These are phyloP conservation scores for Stevia rebaudiana DNA, from an alignment of 140 eudicot species.

Conservation along the genomic window DNA sequence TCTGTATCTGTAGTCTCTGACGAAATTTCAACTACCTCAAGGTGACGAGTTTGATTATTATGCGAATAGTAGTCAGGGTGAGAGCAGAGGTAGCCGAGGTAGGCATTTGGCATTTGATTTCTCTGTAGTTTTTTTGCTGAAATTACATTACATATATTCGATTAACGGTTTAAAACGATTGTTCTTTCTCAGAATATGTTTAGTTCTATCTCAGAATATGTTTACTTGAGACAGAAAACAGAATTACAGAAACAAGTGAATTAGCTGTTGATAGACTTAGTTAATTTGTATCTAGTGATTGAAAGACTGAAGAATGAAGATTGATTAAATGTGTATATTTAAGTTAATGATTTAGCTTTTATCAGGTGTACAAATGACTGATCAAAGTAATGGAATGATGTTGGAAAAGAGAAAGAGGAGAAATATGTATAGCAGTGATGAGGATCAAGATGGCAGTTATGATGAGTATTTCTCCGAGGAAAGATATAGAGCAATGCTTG, in stretches of 20 bases:
- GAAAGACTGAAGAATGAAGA: neutral
- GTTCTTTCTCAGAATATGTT: neutral
- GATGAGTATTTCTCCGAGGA: conserved; percentile 60
- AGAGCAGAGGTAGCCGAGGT: conserved; percentile 82
- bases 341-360: conserved; percentile 14
- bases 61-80: conserved; percentile 88
- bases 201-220: neutral
- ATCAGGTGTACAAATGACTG: conserved; percentile 49
- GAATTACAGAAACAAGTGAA: neutral
- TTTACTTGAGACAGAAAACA: neutral
- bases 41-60: conserved; percentile 71
- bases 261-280: neutral
- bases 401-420: conserved; percentile 64
- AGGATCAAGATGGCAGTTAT: conserved; percentile 53
- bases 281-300: conserved; percentile 14
- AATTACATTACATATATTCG: neutral
- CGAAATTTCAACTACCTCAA: conserved; percentile 78
- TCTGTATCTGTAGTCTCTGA: conserved; percentile 34
- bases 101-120: conserved; percentile 23
- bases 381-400: conserved; percentile 50
- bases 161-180: neutral
- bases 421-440: conserved; percentile 58
- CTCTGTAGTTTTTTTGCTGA: neutral
- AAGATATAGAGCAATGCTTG: conserved; percentile 77
- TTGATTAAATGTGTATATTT: conserved; percentile 2